Evolutionary conservation across 2,329 filamentous ascomycete species (phyloP).

Genomic region (Calonectria naviculata): DNA sequence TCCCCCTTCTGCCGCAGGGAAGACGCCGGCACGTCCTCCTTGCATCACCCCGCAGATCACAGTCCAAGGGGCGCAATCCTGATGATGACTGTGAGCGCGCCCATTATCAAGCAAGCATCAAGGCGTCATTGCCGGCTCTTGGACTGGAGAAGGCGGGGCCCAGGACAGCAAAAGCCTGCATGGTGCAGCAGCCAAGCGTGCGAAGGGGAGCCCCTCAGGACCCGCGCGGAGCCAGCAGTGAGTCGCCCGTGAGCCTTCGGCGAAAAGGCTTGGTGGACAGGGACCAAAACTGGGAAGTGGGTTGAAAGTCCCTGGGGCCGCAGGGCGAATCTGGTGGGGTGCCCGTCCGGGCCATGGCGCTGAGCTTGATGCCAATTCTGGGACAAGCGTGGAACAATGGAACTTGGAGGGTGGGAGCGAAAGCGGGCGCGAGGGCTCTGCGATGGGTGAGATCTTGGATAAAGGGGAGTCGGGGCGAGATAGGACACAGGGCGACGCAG

Average conservation of each 20-base stretch:
- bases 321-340: background rate
- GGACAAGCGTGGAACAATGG: constrained; percentile 18
- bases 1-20: background rate
- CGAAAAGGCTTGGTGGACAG: background rate
- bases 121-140: constrained; percentile 9
- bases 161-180: constrained; percentile 4
- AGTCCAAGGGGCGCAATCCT: background rate
- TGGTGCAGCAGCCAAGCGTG: background rate
- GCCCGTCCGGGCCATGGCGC: background rate
- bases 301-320: background rate
- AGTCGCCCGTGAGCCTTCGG: constrained; percentile 1
- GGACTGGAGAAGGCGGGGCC: constrained; percentile 9
- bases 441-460: constrained; percentile 12
- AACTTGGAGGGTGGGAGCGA: constrained; percentile 17
- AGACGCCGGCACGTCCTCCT: constrained; percentile 2
- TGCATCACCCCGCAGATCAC: constrained; percentile 7
- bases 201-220: background rate
- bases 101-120: background rate
- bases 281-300: constrained; percentile 16
- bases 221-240: background rate
- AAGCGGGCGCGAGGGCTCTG: constrained; percentile 1
- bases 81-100: background rate
- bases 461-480: constrained; percentile 1
- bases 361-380: constrained; percentile 20
- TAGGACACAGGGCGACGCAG: background rate